Base-by-base conservation (phyloP, 768 basidiomycete genomes). In the Boletus reticuloceps region DNA sequence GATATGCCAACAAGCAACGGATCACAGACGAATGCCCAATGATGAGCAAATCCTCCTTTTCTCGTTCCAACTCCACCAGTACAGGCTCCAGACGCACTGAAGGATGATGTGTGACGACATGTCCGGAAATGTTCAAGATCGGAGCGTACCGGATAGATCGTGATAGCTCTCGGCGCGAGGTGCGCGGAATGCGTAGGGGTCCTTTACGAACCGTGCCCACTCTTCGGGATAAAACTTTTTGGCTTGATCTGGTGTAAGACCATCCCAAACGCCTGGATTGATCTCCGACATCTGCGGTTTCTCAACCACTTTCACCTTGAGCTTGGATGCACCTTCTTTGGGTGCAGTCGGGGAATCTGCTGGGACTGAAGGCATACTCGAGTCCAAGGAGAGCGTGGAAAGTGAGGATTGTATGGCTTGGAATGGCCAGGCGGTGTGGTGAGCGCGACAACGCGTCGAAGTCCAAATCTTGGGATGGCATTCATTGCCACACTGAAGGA, bases 1-100 rank as follows among this genome's bases (percentile, higher is more conserved):
- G 85, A 70, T 94, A 94, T 3, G 94, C 88, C 43, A 98, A 82
- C 54, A 99, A 79, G 74, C 97, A 99, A 17, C 97, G 86, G 64
- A 98, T 97, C 68, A 98, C 97, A 39, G 94, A 96, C 16, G 95
- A 93, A 69, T 98, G 95, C 1, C 94, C 95, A 62, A 98, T 92
- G 71, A 99, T 98, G 38, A 99, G 79, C 6, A 99, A 76, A 72
- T 98, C 97, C 64, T 97, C 93, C 65, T 89, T 85, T 71, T 94
- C 89, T 50, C 95, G 83, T 73, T 98, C 97, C 17, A 98, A 79
- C 70, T 99, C 97, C 67, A 98, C 86, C 32, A 98, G 80, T 31
- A 88, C 82, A 0, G 93, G 92, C 67, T 98, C 95, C n/a, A 98
- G 75, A 40, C 95, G 92, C 51, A 97, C 94, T 95, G 64, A 1